Evolutionary conservation across 2,329 filamentous ascomycete species (phyloP).

Genomic region (Canariomyces notabilis): DNA sequence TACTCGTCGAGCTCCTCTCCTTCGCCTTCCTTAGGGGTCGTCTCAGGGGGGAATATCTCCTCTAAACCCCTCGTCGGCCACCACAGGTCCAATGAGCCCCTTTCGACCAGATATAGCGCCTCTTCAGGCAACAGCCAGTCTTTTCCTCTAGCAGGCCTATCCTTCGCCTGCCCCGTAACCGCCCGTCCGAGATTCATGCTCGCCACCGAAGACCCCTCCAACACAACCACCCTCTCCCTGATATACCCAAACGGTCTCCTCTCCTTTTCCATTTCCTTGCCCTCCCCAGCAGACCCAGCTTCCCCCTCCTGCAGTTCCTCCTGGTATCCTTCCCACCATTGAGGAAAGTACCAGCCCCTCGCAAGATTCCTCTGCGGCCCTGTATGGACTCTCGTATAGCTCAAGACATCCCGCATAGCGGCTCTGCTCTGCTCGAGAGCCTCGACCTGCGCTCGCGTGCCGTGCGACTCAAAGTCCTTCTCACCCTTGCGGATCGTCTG

Average conservation of each 20-base stretch:
- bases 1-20: slow-evolving; percentile 41
- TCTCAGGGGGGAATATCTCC: slow-evolving; percentile 39
- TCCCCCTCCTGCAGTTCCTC: slow-evolving; percentile 21
- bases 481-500: slow-evolving; percentile 83
- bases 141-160: slow-evolving; percentile 52
- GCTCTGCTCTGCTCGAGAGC: slow-evolving; percentile 74
- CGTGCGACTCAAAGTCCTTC: slow-evolving; percentile 95
- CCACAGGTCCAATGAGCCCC: slow-evolving; percentile 80
- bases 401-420: slow-evolving; percentile 85
- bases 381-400: slow-evolving; percentile 66
- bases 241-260: slow-evolving; percentile 27
- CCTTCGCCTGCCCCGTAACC: slow-evolving; percentile 48
- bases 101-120: slow-evolving; percentile 80
- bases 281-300: slow-evolving; percentile 28
- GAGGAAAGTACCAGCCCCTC: slow-evolving; percentile 69
- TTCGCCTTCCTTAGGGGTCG: background rate
- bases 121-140: slow-evolving; percentile 90
- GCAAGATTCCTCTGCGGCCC: slow-evolving; percentile 40
- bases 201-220: slow-evolving; percentile 63
- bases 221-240: slow-evolving; percentile 54
- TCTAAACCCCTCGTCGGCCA: slow-evolving; percentile 62
- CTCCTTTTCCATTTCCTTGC: slow-evolving; percentile 24
- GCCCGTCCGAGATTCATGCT: slow-evolving; percentile 66
- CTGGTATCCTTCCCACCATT: slow-evolving; percentile 41
- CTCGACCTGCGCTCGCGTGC: slow-evolving; percentile 73